Conservation (phyloP, 2,329 filamentous ascomycete genomes). For the Pestalotiopsis sp. region DNA sequence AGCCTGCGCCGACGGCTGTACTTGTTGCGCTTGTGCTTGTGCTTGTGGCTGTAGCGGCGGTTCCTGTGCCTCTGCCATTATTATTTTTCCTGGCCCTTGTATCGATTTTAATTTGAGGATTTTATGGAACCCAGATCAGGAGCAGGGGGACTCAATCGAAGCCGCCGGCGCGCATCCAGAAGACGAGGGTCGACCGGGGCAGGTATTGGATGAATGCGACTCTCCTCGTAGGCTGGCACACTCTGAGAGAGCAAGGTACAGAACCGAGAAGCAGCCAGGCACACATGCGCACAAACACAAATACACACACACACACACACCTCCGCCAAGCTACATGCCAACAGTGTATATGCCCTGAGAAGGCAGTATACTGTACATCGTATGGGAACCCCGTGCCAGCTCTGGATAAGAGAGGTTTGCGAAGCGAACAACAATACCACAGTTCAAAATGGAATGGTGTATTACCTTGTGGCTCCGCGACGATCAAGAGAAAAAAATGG, state of each 20-base stretch:
- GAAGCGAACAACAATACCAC: not conserved
- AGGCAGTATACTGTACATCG: not conserved
- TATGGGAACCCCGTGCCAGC: not conserved
- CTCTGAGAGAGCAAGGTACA: conserved; percentile 1
- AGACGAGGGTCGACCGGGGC: conserved; percentile 31
- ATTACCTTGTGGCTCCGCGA: not conserved
- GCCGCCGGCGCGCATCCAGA: conserved; percentile 14
- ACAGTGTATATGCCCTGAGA: not conserved
- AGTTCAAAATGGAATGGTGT: not conserved
- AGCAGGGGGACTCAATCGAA: conserved; percentile 27
- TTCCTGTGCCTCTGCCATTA: conserved; percentile 30
- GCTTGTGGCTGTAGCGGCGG: conserved; percentile 19
- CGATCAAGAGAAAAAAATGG: conserved; percentile 13
- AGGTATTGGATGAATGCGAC: conserved; percentile 18
- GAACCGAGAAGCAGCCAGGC: not conserved
- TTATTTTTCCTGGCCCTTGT: conserved; percentile 30
- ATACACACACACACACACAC: not conserved
- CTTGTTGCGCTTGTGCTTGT: conserved; percentile 1
- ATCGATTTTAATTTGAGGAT: conserved; percentile 37
- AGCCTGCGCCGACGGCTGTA: not conserved
- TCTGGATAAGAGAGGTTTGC: not conserved
- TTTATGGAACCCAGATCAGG: conserved; percentile 29
- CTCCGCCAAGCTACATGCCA: not conserved
- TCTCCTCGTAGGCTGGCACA: conserved; percentile 6
- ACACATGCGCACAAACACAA: not conserved